Evolutionary conservation across 371 early-diverging fungal species (phyloP).

Genomic region (Mortierella sp.): DNA sequence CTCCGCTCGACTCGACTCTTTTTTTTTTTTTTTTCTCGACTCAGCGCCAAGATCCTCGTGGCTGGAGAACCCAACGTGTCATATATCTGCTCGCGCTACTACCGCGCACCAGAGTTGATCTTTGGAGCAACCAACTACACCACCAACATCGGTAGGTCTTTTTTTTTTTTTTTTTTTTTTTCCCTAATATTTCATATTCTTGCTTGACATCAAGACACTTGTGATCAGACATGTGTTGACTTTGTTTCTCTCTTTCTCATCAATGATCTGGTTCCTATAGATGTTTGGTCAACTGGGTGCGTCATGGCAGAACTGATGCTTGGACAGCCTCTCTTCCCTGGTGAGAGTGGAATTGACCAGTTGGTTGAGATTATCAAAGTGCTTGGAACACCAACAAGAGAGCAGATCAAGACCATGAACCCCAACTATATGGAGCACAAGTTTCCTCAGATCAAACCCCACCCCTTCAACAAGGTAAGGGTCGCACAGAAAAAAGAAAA

Average conservation of each 20-base stretch:
- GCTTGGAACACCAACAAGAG: slow-evolving; percentile 97
- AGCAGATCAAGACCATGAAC: slow-evolving; percentile 96
- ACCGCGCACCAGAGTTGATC: slow-evolving; percentile 98
- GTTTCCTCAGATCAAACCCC: slow-evolving; percentile 97
- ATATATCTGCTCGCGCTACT: slow-evolving; percentile 99
- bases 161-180: neutral
- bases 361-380: slow-evolving; percentile 99
- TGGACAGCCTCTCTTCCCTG: slow-evolving; percentile 97
- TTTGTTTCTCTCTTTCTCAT: neutral
- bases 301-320: slow-evolving; percentile 99
- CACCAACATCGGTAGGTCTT: slow-evolving; percentile 79
- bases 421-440: slow-evolving; percentile 97
- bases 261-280: slow-evolving; percentile 50
- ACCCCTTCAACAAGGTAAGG: slow-evolving; percentile 85
- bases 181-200: neutral
- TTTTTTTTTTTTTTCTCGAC: neutral
- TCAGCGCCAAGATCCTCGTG: slow-evolving; percentile 92
- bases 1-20: neutral
- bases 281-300: slow-evolving; percentile 99
- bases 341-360: slow-evolving; percentile 99
- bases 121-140: slow-evolving; percentile 97
- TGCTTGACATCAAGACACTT: neutral
- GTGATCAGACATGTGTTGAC: neutral
- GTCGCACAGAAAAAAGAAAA: neutral
- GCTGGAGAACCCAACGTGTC: slow-evolving; percentile 96